These are phyloP conservation scores for Populus ilicifolia DNA, from an alignment of 345 rosid species.

Conservation along the genomic window DNA sequence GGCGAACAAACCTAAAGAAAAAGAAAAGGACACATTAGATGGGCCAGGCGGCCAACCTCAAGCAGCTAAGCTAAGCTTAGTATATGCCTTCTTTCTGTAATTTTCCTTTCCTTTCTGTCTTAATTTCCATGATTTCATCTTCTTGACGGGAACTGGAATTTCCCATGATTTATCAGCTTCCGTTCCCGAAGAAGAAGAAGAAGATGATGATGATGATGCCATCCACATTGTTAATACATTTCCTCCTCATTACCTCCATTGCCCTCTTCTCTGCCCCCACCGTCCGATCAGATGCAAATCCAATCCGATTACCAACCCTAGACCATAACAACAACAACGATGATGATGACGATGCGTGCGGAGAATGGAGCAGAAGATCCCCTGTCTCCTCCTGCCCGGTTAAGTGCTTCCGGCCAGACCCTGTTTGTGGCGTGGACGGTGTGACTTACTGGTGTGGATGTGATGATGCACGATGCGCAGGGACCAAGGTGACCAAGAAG, in stretches of 20 bases:
- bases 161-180: background rate
- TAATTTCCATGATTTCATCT: too few species aligned
- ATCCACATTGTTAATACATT: background rate
- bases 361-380: background rate
- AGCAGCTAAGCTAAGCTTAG: too few species aligned
- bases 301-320: background rate
- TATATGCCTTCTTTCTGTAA: too few species aligned
- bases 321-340: background rate
- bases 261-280: background rate
- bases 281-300: background rate
- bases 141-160: too few species aligned
- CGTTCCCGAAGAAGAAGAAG: background rate
- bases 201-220: too few species aligned
- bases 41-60: too few species aligned
- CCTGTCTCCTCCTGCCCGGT: background rate
- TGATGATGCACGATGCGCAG: constrained; percentile 24
- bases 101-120: too few species aligned
- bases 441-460: constrained; percentile 38
- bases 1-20: too few species aligned
- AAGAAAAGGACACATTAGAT: too few species aligned
- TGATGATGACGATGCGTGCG: background rate
- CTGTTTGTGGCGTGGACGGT: constrained; percentile 32
- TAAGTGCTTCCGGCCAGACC: constrained; percentile 24
- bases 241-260: background rate
- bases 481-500: constrained; percentile 15